Conservation (phyloP, 345 rosid species). For the Lepidium africanum region DNA sequence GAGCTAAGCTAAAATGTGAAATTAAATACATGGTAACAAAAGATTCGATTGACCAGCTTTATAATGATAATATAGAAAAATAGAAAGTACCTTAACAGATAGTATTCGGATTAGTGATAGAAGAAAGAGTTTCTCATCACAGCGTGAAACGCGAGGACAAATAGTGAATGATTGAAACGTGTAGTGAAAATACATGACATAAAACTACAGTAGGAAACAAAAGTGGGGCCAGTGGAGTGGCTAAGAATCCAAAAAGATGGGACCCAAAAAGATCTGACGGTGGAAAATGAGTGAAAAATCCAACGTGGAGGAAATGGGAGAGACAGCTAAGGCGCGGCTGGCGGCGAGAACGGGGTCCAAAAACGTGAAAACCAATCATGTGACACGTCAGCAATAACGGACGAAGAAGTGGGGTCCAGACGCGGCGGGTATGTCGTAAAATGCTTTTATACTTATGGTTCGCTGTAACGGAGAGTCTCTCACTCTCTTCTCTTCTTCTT, state of each 20-base stretch:
- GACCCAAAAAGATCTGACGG: constrained; percentile 34
- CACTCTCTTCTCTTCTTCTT: background rate
- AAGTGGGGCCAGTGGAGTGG: background rate
- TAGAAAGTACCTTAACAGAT: too few relatives aligned
- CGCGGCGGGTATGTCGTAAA: constrained; percentile 23
- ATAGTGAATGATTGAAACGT: constrained; percentile 33
- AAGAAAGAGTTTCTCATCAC: too few relatives aligned
- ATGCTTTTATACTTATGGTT: background rate
- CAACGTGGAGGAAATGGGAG: constrained; percentile 18
- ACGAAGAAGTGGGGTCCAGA: constrained; percentile 19
- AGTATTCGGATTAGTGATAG: too few relatives aligned
- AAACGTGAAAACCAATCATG: constrained; percentile 56
- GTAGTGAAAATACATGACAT: constrained; percentile 14
- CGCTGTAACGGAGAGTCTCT: constrained; percentile 27
- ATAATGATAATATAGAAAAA: too few relatives aligned
- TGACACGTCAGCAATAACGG: constrained; percentile 42
- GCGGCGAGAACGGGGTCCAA: constrained; percentile 19
- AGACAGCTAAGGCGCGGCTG: constrained; percentile 65
- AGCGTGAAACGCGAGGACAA: background rate
- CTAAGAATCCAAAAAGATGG: background rate
- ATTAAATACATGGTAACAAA: too few relatives aligned
- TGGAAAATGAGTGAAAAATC: constrained; percentile 6
- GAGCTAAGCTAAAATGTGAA: too few relatives aligned
- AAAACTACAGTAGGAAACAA: background rate
- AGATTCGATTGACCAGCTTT: too few relatives aligned